Percentiles rank a stretch among this genome's conserved stretches.
Conservation (phyloP, 139 green algal species). For the Picochlorum sp. region DNA sequence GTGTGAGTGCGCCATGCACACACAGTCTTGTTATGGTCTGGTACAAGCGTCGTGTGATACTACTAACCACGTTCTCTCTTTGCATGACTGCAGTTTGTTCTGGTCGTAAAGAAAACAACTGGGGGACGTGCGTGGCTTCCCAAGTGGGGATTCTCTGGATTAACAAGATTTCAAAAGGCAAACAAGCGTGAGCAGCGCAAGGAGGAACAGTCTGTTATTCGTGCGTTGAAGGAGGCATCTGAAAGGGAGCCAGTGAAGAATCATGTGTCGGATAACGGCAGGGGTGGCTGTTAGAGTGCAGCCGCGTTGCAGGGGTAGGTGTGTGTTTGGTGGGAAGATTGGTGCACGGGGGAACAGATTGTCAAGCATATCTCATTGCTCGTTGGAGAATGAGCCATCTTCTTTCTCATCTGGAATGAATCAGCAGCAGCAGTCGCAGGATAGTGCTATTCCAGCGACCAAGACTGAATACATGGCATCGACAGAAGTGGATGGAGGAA, state of each 20-base stretch:
- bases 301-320: no score
- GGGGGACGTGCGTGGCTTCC: conserved; percentile 26
- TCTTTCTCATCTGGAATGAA: background rate
- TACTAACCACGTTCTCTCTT: no score
- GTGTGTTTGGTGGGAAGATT: no score
- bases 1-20: no score
- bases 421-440: background rate
- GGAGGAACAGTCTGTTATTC: conserved; percentile 15
- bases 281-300: no score
- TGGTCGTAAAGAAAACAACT: conserved; percentile 32
- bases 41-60: no score
- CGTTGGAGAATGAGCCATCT: background rate
- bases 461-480: background rate
- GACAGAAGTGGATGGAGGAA: background rate
- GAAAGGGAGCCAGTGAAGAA: background rate
- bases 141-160: conserved; percentile 20
- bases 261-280: background rate
- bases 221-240: conserved; percentile 13
- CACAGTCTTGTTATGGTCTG: no score
- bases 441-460: background rate
- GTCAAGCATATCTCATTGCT: no score
- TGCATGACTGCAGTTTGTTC: background rate
- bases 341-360: no score
- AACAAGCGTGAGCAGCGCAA: conserved; percentile 17
- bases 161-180: conserved; percentile 17